Evolutionary conservation across 2,329 filamentous ascomycete species (phyloP), one percentile per base, ranked within the genome.

Genomic region (Arthroderma sp.): DNA sequence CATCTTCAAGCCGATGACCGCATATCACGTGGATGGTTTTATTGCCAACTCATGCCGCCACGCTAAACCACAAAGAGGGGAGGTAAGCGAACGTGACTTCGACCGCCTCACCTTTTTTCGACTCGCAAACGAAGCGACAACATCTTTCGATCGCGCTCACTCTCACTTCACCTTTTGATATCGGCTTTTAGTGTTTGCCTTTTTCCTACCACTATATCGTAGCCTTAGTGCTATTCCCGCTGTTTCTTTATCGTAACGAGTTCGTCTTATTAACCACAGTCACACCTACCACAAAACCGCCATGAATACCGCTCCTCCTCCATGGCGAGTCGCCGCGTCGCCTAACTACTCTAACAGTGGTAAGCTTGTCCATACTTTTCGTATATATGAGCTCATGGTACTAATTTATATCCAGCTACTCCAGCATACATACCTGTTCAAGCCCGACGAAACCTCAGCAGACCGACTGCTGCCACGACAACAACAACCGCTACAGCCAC

Each of bases 371-470:
- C 3, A 27, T 33, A n/a, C 36, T 40, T 39, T 29, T 31, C 28
- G 27, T 30, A 37, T 9, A 15, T 37, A 33, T 32, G n/a, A 10
- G 36, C 22, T 28, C 36, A n/a, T 27, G 29, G 9, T 31, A 36
- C 43, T 44, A 10, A 6, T 45, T 22, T 22, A 3, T 22, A 5
- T 10, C 27, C 38, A 65, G 53, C 56, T 64, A 68, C 69, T 51
- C 71, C 74, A 55, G 76, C 77, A 48, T 81, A 74, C 55, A 78
- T 74, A 48, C 66, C 75, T 51, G 77, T 81, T 50, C 70, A 74
- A 63, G 75, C 78, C 56, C 76, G 77, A 54, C 76, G 77, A 63
- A 72, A 68, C 53, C 75, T 80, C 59, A 66, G 67, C 58, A 64
- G 71, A 54, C 62, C 54, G 57, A 48, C 56, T 42, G 45, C 53